phyloP scores from a whole-genome alignment of 192 early-diverging fungal species.

The Backusella tuberculispora region DNA sequence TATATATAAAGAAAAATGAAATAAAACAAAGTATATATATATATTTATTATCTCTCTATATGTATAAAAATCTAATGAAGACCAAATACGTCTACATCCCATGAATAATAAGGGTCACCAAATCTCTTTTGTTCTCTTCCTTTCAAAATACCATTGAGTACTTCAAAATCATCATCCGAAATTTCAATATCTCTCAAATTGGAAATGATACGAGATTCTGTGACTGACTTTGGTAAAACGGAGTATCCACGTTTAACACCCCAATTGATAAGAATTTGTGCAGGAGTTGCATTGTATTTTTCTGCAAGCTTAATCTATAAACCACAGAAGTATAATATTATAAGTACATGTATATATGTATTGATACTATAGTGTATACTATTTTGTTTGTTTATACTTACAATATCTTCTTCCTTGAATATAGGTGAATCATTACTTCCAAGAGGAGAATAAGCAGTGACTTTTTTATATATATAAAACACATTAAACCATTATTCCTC shows the following conservation, averaged over 20 bases:
- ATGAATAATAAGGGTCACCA: conserved; percentile 19
- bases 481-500: background rate
- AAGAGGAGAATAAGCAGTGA: conserved; percentile 86
- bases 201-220: conserved; percentile 40
- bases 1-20: too few relatives aligned
- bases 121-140: conserved; percentile 4
- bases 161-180: conserved; percentile 8
- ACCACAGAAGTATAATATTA: background rate
- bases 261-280: conserved; percentile 83
- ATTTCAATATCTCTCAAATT: conserved; percentile 24
- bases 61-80: background rate
- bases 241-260: conserved; percentile 69
- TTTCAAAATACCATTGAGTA: background rate
- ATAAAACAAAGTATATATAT: too few relatives aligned
- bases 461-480: background rate
- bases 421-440: conserved; percentile 49
- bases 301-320: conserved; percentile 59
- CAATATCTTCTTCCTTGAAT: conserved; percentile 28
- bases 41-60: background rate
- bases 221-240: conserved; percentile 84
- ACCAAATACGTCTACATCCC: conserved; percentile 19
- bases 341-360: background rate
- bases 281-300: conserved; percentile 63
- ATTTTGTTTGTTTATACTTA: background rate
- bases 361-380: background rate